Evolutionary conservation across 2,329 filamentous ascomycete species (phyloP), one percentile per base, ranked within the genome.

Genomic region (Cladosporium sp.): DNA sequence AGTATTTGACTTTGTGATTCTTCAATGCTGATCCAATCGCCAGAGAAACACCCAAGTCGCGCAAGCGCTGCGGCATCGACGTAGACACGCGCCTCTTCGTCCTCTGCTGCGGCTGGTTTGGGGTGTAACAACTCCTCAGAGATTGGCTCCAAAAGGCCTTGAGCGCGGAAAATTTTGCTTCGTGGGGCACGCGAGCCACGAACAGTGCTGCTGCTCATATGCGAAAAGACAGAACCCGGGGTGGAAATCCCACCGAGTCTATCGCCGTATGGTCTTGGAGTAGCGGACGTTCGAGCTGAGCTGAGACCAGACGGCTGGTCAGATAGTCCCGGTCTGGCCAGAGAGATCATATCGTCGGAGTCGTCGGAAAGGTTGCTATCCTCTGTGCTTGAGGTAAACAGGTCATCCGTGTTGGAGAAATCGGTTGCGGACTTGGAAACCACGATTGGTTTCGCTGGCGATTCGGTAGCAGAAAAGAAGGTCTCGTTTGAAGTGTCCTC

Each of bases 1-100:
- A 75, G 72, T 18, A 79, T 85, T 52, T 88, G 86, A 63, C 90
- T 88, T 57, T 86, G 79, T 0, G 87, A 79, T 5, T 82, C 78
- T 69, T 95, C 89, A 9, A 96, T 76, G 18, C 86, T 84, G 9
- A 95, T 89, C 93, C 93, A 98, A 64, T 98, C 93, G 25, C 93
- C 93, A 0, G 92, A 97, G 65, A 98, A 98, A 67, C 92, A 97
- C 13, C 92, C 91, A 48, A 98, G 85, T 59, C 91, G 90, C 12
- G 88, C 85, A 16, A 98, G 71, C 1, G 88, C 88, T 51, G 82
- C 84, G 7, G 94, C 85, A 60, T 96, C 90, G 4, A 98, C 91
- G 62, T 92, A 98, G 2, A 97, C 79, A 41, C 93, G 83, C 1
- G 88, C 84, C 59, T 85, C 82, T 59, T 94, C 86, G 57, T 95